Base-by-base conservation (phyloP, 2,329 filamentous ascomycete species). In the Chaetothyriales sp. region DNA sequence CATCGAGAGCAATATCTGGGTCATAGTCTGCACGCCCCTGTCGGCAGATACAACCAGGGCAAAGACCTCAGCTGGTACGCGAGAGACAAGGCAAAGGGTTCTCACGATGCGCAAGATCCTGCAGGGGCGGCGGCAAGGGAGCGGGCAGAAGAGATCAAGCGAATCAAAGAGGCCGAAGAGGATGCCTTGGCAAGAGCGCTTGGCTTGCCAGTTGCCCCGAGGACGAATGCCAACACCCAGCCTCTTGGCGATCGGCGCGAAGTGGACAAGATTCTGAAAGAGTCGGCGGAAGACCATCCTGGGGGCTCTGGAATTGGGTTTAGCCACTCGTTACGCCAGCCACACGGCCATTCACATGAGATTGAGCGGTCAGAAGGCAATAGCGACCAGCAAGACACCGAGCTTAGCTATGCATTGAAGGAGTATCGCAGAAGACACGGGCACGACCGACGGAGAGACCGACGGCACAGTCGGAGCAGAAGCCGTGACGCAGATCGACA, bases 1-100 rank as follows among this genome's bases (percentile, higher is more conserved):
- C 89, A 95, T 64, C 89, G 92, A 67, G 89, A 98, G 69, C 95
- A 83, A 66, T 85, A 84, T 67, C 83, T 95, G 6, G 89, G 89
- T 49, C 89, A 95, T 71, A 92, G 86, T 54, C 71, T 95, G 53
- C 95, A 90, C 75, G 89, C 89, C 0, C 87, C 89, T 0, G 89
- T 95, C 2, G 89, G 89, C 6, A 84, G 89, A 59, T 95, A 89
- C 89, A 86, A 92, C 63, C 82, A 90, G 64, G 82, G 84, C 6
- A 82, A 81, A 54, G 81, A 85, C 63, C 68, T 84, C 10, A 70
- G 70, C 61, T 82, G 81, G 81, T 85, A 84, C 56, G 15, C 33
- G 10, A 40, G 33, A 15, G 33, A 40, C 33, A 40, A 15, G 33
- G n/a, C 44, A 46, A 46, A 46, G 44, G 44, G 10, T 15, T 46